These are phyloP conservation scores for Boletus pseudo-olivaceus DNA, from an alignment of 768 basidiomycete species.

Conservation along the genomic window DNA sequence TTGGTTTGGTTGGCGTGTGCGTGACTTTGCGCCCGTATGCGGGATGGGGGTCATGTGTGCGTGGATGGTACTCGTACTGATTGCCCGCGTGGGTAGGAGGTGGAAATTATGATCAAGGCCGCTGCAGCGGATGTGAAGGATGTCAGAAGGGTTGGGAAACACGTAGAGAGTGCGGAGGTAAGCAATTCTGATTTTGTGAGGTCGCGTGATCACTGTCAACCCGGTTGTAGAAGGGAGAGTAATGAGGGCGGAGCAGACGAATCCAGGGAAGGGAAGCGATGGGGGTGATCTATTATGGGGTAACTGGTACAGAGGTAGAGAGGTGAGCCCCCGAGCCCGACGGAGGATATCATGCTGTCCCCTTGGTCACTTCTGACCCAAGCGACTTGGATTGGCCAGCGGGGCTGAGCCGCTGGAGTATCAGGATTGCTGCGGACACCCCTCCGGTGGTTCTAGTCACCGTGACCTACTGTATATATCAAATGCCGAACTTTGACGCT, in stretches of 20 bases:
- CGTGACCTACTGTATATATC: too few relatives aligned
- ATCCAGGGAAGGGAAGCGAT: not conserved
- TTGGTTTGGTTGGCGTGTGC: not conserved
- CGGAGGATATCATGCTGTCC: not conserved
- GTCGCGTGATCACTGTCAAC: not conserved
- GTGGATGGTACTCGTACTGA: not conserved
- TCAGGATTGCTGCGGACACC: not conserved
- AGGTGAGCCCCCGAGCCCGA: not conserved
- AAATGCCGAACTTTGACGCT: not conserved
- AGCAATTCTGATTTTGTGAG: not conserved
- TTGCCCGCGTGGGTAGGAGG: not conserved
- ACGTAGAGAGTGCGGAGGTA: not conserved
- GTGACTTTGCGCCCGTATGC: too few relatives aligned
- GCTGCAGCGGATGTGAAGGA: not conserved
- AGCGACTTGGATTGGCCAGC: not conserved
- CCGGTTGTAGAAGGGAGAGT: not conserved
- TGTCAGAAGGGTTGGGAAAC: not conserved
- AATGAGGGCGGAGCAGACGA: not conserved
- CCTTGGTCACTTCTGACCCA: not conserved
- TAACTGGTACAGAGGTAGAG: not conserved
- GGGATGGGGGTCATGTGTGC: not conserved
- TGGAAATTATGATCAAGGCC: slow-evolving; percentile 4
- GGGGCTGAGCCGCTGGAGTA: not conserved
- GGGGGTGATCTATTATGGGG: not conserved
- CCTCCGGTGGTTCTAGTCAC: not conserved